phyloP scores from a whole-genome alignment of 352 stramenopile species.

The Pythium phragmiticola region DNA sequence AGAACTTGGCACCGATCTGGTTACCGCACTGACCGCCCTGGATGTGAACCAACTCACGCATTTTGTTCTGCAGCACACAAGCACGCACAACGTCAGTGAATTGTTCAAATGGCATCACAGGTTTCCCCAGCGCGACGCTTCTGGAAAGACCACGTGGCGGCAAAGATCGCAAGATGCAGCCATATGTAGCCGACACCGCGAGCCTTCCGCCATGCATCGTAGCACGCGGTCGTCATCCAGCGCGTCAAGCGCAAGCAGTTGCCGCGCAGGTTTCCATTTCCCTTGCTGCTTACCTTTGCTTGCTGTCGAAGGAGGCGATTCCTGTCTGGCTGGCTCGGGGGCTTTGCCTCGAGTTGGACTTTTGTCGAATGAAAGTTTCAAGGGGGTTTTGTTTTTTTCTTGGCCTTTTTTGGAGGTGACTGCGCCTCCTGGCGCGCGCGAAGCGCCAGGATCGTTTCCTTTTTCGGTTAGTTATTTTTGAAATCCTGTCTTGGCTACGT shows the following conservation, averaged over 20 bases:
- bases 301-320: slow-evolving; percentile 46
- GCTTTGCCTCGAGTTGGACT: slow-evolving; percentile 76
- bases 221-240: neutral
- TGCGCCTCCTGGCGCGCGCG: slow-evolving; percentile 10
- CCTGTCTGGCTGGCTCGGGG: slow-evolving; percentile 65
- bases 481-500: slow-evolving; percentile 18
- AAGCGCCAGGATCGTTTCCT: slow-evolving; percentile 19
- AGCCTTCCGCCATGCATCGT: neutral
- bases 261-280: slow-evolving; percentile 5
- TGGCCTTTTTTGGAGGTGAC: slow-evolving; percentile 25
- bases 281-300: slow-evolving; percentile 42
- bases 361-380: slow-evolving; percentile 86
- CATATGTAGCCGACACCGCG: slow-evolving; percentile 13
- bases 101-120: neutral
- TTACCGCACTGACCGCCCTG: slow-evolving; percentile 98
- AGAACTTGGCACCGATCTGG: slow-evolving; percentile 99
- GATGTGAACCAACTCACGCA: slow-evolving; percentile 98
- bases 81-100: slow-evolving; percentile 6
- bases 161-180: slow-evolving; percentile 30
- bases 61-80: slow-evolving; percentile 43
- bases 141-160: neutral
- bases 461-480: slow-evolving; percentile 32
- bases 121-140: neutral
- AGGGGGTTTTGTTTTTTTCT: slow-evolving; percentile 39
- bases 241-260: neutral